These are phyloP conservation scores for Pulveroboletus sp. DNA, from an alignment of 768 basidiomycete genomes.

Conservation along the genomic window DNA sequence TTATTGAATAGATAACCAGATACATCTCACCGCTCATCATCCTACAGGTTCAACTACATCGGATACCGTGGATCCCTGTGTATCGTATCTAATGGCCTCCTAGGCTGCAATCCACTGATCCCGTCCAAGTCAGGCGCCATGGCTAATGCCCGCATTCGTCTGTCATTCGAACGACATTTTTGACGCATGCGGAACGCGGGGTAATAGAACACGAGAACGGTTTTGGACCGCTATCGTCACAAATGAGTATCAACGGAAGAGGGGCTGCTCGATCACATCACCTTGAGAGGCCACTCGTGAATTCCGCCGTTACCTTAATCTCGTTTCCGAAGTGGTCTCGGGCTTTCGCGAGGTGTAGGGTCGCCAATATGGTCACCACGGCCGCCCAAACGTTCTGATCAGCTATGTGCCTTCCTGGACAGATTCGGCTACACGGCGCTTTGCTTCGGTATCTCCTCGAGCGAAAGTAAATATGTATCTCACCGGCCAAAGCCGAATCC, in stretches of 20 bases:
- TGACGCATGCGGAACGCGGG: slow-evolving; percentile 10
- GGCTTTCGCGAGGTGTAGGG: slow-evolving; percentile 25
- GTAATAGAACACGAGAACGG: slow-evolving; percentile 24
- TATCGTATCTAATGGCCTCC: background rate
- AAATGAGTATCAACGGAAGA: too few relatives aligned
- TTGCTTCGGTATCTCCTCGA: background rate
- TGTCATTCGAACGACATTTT: slow-evolving; percentile 16
- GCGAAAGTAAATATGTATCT: background rate
- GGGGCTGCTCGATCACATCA: background rate
- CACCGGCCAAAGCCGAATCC: slow-evolving; percentile 29
- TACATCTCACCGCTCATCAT: slow-evolving; percentile 7
- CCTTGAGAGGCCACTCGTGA: slow-evolving; percentile 22
- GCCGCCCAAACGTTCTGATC: slow-evolving; percentile 32
- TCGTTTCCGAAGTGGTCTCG: slow-evolving; percentile 29
- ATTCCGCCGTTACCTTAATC: slow-evolving; percentile 23
- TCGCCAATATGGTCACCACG: slow-evolving; percentile 30
- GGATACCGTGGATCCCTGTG: background rate
- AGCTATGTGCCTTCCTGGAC: slow-evolving; percentile 35
- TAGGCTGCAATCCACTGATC: background rate
- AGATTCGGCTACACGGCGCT: slow-evolving; percentile 19
- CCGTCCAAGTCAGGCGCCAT: background rate
- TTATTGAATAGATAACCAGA: background rate
- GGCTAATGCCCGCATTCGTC: background rate
- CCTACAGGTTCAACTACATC: slow-evolving; percentile 1
- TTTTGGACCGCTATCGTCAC: slow-evolving; percentile 17